Base-by-base conservation (phyloP, 2,329 filamentous ascomycete species). In the Rosellinia necatrix region DNA sequence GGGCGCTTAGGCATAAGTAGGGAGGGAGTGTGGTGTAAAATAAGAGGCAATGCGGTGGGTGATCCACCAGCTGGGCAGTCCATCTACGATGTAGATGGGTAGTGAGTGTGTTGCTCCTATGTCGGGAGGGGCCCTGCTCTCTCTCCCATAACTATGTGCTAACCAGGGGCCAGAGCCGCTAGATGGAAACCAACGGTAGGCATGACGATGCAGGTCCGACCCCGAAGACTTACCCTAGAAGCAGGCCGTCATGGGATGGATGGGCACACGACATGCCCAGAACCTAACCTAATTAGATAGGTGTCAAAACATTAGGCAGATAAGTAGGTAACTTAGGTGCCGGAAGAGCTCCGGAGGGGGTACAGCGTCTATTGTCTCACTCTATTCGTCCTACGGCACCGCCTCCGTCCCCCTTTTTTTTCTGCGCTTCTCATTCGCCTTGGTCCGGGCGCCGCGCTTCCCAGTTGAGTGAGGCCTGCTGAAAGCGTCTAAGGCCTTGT, bases 1-100 rank as follows among this genome's bases (percentile, higher is more conserved):
- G 10, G 34, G 53, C 57, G 57, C 49, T 53, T 57, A 48, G 22
- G 30, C 21, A n/a, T n/a, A n/a, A n/a, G n/a, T n/a, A n/a, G n/a
- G n/a, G n/a, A n/a, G n/a, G n/a, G n/a, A n/a, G n/a, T n/a, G n/a
- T n/a, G n/a, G n/a, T n/a, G n/a, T n/a, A n/a, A n/a, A n/a, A n/a
- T n/a, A n/a, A 50, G 43, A 37, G 48, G 21, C 40, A 30, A 30
- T 53, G 41, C 22, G 21, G 24, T 30, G n/a, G 27, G 21, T 10
- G 30, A 47, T 27, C 40, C 42, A 41, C 27, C 34, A 27, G 34
- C 29, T 43, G 37, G 42, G 10, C 15, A 24, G 25, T 2, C 35
- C 24, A n/a, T 15, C 19, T 44, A 35, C n/a, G 32, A 34, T 35
- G 34, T 21, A 22, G 17, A 22, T 41, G 19, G 29, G 13, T 15